Evolutionary conservation across 2,329 filamentous ascomycete species (phyloP), one percentile per base, ranked within the genome.

Genomic region (Thielaviopsis populi): DNA sequence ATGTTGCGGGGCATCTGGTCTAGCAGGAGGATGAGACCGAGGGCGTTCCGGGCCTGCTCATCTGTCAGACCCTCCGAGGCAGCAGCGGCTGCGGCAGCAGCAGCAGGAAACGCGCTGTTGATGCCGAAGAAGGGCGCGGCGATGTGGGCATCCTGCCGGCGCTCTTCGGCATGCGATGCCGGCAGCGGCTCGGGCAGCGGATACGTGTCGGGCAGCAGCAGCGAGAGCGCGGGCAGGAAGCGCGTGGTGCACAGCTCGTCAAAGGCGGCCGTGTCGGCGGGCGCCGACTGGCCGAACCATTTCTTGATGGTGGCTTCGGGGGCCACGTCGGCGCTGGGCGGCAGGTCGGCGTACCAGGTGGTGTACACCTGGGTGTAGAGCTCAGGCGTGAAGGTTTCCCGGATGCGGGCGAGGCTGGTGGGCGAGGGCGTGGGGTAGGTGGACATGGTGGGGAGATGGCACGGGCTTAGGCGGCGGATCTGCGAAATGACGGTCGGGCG

Each of bases 1-100:
- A 81, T 76, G 69, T 87, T 86, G 1, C 84, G 79, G 0, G 83
- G 76, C 50, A 86, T 75, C 69, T 87, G 84, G 67, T 87, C 84
- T 1, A 87, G 76, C 1, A 87, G 74, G 1, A 87, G 68, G 4
- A 83, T 68, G 0, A 86, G 70, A 54, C 76, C 75, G 1, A 87
- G 72, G 71, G 73, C 76, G 67, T 75, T 73, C 5, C 70, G 62
- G 0, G 75, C 69, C 2, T 46, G 42, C 8, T 48, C 63, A 1
- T 60, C 46, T n/a, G 46, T 54, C 3, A 42, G 67, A 65, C 17
- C n/a, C 30, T 40, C 27, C 42, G n/a, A 33, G 43, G 33, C 40
- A 17, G 59, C 22, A 11, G 24, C 13, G 13, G 11, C 41, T n/a
- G n/a, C n/a, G n/a, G n/a, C n/a, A n/a, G 42, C 19, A 10, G 15